Conservation (phyloP, 1,284 basidiomycete species). For the Boletus albobrunnescens region DNA sequence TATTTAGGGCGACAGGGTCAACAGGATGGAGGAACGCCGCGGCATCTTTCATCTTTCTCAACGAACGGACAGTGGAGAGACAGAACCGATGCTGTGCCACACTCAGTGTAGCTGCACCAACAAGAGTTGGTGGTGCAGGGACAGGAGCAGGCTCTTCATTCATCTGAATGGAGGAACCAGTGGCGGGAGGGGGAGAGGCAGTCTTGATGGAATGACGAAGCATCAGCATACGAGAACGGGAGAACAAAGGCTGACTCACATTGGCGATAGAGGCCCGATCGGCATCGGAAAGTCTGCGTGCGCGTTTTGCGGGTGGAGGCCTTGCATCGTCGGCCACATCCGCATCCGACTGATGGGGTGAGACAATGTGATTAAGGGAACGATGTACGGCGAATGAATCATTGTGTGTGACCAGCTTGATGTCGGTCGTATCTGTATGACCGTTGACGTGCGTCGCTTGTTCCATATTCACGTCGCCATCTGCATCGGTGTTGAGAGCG, state of each 20-base stretch:
- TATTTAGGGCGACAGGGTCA: constrained; percentile 83
- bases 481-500: constrained; percentile 19
- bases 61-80: constrained; percentile 70
- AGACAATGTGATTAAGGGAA: constrained; percentile 38
- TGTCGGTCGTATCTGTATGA: constrained; percentile 24
- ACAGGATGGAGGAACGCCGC: constrained; percentile 84
- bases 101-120: constrained; percentile 45
- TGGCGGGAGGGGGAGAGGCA: constrained; percentile 59
- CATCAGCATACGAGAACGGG: constrained; percentile 29
- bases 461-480: constrained; percentile 52
- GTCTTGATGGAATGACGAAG: constrained; percentile 49
- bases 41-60: constrained; percentile 88
- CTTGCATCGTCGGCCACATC: constrained; percentile 51
- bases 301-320: constrained; percentile 69
- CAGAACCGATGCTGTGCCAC: constrained; percentile 79
- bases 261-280: constrained; percentile 55
- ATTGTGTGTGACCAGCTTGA: constrained; percentile 34
- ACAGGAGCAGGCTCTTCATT: constrained; percentile 37
- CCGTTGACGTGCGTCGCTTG: constrained; percentile 37
- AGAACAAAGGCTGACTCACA: constrained; percentile 54
- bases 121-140: constrained; percentile 37
- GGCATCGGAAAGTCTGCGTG: constrained; percentile 51
- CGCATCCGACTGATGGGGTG: constrained; percentile 19
- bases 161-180: constrained; percentile 40
- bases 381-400: constrained; percentile 36